Evolutionary conservation across 2,329 filamentous ascomycete genomes (phyloP).

Genomic region (Plenodomus lindquistii): DNA sequence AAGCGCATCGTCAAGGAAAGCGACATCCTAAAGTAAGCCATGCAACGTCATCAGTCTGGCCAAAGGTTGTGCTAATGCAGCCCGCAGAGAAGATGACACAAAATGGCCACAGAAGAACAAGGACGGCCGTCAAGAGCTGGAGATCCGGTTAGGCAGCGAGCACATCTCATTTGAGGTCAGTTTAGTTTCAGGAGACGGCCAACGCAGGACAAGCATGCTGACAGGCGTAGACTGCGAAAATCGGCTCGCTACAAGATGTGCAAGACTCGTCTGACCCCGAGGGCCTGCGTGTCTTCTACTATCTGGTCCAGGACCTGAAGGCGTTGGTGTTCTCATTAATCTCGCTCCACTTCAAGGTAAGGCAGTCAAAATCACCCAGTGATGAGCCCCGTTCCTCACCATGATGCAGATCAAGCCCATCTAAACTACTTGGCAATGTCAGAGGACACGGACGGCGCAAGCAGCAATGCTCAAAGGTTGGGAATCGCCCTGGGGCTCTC

Average conservation of each 20-base stretch:
- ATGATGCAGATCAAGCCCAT: conserved; percentile 69
- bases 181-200: background rate
- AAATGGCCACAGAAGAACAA: conserved; percentile 99
- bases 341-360: conserved; percentile 91
- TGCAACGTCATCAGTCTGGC: background rate
- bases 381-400: conserved; percentile 6
- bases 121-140: conserved; percentile 93
- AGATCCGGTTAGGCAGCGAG: conserved; percentile 90
- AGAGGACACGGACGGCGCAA: background rate
- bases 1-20: conserved; percentile 96
- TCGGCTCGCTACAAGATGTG: conserved; percentile 94
- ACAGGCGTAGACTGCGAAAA: conserved; percentile 82
- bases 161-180: conserved; percentile 96
- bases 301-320: conserved; percentile 95
- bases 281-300: conserved; percentile 96
- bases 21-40: conserved; percentile 88
- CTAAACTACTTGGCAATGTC: conserved; percentile 37
- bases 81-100: conserved; percentile 84
- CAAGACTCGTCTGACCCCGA: conserved; percentile 95
- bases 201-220: conserved; percentile 10
- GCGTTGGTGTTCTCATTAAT: conserved; percentile 96
- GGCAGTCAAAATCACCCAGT: background rate
- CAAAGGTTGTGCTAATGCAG: conserved; percentile 27
- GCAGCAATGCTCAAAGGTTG: background rate
- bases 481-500: background rate